Conservation (phyloP, 805 yeast species). For the Teunomyces atbi region DNA sequence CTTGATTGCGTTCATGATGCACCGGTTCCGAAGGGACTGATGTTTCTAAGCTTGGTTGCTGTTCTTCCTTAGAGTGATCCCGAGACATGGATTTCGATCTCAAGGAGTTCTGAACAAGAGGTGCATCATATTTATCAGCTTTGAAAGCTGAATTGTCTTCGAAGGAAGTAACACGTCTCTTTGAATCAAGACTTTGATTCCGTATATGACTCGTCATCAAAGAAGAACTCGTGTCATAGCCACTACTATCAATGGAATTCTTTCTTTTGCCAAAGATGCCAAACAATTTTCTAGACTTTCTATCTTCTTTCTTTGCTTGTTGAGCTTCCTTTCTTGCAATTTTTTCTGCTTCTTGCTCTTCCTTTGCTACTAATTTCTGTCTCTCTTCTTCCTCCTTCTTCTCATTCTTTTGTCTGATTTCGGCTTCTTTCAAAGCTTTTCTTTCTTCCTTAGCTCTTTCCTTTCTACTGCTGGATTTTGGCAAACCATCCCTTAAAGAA, state of each 20-base stretch:
- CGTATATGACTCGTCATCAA: neutral
- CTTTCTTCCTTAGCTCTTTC: constrained; percentile 26
- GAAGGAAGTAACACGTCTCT: neutral
- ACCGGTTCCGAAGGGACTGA: neutral
- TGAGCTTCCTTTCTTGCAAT: constrained; percentile 8
- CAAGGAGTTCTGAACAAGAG: neutral
- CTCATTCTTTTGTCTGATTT: constrained; percentile 13
- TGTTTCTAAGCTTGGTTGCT: neutral
- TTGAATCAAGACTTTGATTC: constrained; percentile 3
- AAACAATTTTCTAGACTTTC: constrained; percentile 1
- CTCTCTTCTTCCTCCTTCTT: constrained; percentile 8
- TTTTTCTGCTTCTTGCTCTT: constrained; percentile 9
- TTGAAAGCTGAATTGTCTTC: neutral
- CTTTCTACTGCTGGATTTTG: constrained; percentile 16
- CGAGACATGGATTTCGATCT: neutral
- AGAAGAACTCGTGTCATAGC: constrained; percentile 1
- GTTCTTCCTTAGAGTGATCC: neutral
- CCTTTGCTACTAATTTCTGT: constrained; percentile 13
- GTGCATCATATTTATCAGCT: neutral
- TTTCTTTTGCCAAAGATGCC: constrained; percentile 8
- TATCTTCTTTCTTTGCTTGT: constrained; percentile 2
- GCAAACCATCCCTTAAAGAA: constrained; percentile 23
- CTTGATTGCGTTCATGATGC: neutral
- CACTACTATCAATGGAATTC: neutral
- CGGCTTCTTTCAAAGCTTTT: constrained; percentile 12